Evolutionary conservation across 352 stramenopile species (phyloP), one percentile per base, ranked within the genome.

Genomic region (Phytophthora fragariaefolia): DNA sequence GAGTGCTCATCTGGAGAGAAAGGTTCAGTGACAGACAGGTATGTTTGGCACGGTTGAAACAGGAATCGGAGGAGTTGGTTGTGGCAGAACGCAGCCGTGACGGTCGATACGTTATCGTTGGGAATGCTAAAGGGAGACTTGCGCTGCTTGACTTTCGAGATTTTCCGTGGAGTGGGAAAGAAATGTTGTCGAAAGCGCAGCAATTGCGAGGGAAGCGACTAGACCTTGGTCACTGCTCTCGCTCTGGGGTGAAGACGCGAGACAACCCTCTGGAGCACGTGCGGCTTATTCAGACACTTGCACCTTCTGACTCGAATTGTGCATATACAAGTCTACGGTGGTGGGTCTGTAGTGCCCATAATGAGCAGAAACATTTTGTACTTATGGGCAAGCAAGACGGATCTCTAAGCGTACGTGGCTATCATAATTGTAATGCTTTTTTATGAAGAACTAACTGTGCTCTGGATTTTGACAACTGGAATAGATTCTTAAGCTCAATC

Each of bases 1-100:
- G 60, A 0, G 57, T 90, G 7, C 82, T 91, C 27, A 76, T 63
- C 23, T 91, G 83, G 83, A 58, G 49, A 60, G 83, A 91, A 34
- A 74, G 80, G 3, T 82, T 90, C 57, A 87, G 79, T 40, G 74
- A 85, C 43, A 70, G 83, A 4, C 69, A 75, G 23, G 50, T 89
- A 2, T 77, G 73, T 27, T 28, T 84, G n/a, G 71, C 73, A 17
- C 50, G 63, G 8, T 22, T 85, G 8, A 71, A 76, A 5, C 58
- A 63, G 6, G 42, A 46, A 20, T 22, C 58, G 8, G 26, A 38
- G 3, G 12, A 23, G 6, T 46, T 89, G 0, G 24, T 66, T 0
- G 49, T 58, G 18, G 61, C 67, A 18, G 61, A 71, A 0, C 43
- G 72, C n/a, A 78, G 61, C n/a, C 17, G 55, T 3, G 69, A 79